These are phyloP conservation scores for Wallacemonas sp. DNA, from an alignment of 208 protist genomes.

Conservation along the genomic window DNA sequence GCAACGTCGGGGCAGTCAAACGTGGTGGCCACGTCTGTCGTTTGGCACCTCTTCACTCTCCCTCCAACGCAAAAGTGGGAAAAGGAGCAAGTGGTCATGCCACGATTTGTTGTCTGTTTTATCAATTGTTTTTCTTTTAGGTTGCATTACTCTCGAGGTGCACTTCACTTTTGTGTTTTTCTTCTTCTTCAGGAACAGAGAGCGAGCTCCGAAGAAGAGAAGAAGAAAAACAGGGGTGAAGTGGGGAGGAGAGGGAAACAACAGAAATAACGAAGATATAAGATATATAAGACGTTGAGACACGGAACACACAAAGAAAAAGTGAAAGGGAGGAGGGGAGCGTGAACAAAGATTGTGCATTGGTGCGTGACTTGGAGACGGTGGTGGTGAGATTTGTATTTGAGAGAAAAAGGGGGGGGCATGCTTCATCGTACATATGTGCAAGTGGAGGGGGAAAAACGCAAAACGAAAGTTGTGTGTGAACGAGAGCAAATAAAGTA, in stretches of 20 bases:
- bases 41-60: neutral
- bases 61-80: conserved; percentile 4
- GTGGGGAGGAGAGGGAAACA: no score
- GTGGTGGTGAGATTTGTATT: no score
- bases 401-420: no score
- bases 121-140: no score
- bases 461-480: neutral
- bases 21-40: neutral
- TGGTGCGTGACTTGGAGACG: no score
- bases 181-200: neutral
- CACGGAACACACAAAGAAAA: conserved; percentile 14
- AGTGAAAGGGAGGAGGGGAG: conserved; percentile 23
- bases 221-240: no score
- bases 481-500: neutral
- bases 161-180: conserved; percentile 20
- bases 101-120: no score
- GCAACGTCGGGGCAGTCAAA: neutral
- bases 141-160: no score
- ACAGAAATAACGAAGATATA: no score
- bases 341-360: conserved; percentile 15
- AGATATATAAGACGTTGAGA: no score
- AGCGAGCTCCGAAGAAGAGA: neutral
- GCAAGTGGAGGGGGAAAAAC: neutral
- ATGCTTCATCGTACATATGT: no score
- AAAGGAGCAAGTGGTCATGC: conserved; percentile 3